Evolutionary conservation across 2,329 filamentous ascomycete species (phyloP).

Genomic region (Macroventuria anomochaeta): DNA sequence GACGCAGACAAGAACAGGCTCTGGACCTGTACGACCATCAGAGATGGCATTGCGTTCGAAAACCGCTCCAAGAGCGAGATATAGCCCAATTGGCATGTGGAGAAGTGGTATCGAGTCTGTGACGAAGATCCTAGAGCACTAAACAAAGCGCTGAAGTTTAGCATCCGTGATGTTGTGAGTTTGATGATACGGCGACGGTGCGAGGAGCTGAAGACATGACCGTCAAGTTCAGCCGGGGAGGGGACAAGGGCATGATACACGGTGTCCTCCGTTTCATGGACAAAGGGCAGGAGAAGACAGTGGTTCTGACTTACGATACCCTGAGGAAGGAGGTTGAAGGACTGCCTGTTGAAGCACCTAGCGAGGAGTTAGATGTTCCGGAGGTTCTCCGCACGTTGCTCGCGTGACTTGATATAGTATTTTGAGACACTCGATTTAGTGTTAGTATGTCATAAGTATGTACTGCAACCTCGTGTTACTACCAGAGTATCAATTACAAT

Average conservation of each 20-base stretch:
- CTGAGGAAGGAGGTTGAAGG: neutral
- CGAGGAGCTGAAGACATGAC: neutral
- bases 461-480: conserved; percentile 1
- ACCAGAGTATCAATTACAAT: conserved; percentile 7
- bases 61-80: neutral
- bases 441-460: conserved; percentile 3
- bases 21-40: neutral
- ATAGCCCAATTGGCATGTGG: neutral
- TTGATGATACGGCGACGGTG: neutral
- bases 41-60: neutral
- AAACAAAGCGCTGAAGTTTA: neutral
- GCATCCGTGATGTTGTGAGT: neutral
- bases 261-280: neutral
- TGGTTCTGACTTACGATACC: neutral
- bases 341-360: neutral
- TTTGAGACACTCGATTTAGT: neutral
- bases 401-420: neutral
- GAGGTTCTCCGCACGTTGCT: neutral
- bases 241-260: neutral
- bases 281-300: neutral
- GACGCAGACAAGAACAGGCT: neutral
- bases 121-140: neutral
- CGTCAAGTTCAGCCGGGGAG: neutral
- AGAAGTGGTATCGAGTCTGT: neutral
- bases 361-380: neutral